A percentile compares a stretch with the other conserved stretches of the same genome.
These are phyloP conservation scores for Stenogyne calaminthoides DNA, from an alignment of 305 asterid species.

Conservation along the genomic window DNA sequence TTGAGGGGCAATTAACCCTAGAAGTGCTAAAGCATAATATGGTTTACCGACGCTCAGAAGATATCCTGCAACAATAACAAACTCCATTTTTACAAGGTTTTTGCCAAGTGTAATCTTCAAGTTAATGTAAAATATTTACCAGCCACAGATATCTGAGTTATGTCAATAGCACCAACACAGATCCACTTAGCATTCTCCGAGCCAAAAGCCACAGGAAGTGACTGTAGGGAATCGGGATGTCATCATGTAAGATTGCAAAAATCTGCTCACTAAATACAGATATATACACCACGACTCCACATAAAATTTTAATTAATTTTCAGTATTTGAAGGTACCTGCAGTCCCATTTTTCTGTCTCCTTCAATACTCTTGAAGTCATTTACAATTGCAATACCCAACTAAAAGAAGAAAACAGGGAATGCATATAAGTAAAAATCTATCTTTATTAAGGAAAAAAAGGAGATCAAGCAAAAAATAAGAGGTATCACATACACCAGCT, in stretches of 20 bases:
- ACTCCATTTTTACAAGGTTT: conserved; percentile 7
- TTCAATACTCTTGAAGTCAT: conserved; percentile 96
- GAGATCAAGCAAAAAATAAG: conserved; percentile 19
- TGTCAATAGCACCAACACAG: conserved; percentile 95
- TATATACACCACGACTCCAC: neutral
- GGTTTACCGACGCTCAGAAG: conserved; percentile 89
- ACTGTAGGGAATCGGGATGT: conserved; percentile 48
- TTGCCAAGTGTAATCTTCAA: neutral
- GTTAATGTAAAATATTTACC: conserved; percentile 43
- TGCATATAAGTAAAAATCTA: conserved; percentile 9
- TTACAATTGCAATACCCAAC: conserved; percentile 97
- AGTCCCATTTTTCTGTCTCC: conserved; percentile 95
- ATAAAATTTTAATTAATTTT: neutral
- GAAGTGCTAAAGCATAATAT: conserved; percentile 79
- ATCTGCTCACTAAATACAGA: conserved; percentile 15
- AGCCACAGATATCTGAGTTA: conserved; percentile 93
- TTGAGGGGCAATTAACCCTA: conserved; percentile 84
- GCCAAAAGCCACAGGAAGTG: conserved; percentile 97
- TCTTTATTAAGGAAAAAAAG: conserved; percentile 8
- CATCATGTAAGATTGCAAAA: conserved; percentile 12
- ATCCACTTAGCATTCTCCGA: conserved; percentile 95
- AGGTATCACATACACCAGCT: conserved; percentile 73
- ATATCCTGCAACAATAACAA: conserved; percentile 61
- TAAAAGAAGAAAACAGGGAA: conserved; percentile 33
- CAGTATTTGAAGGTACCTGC: conserved; percentile 54